These are phyloP conservation scores for Panaeolus cyanescens DNA, from an alignment of 768 basidiomycete species.

Conservation along the genomic window DNA sequence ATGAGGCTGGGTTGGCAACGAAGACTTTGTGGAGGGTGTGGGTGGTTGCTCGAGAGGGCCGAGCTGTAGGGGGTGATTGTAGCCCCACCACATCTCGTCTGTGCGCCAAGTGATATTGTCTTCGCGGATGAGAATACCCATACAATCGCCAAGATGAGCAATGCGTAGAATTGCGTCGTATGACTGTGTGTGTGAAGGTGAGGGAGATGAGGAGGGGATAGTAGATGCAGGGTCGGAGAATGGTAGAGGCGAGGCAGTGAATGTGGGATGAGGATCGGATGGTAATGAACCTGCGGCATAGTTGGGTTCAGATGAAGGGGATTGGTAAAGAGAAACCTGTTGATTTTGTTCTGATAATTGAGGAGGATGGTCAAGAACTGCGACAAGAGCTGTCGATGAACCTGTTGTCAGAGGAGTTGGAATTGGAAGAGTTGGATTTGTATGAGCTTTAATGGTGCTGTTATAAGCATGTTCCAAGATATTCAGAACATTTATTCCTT, in stretches of 20 bases:
- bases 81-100: constrained; percentile 91
- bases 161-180: constrained; percentile 71
- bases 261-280: neutral
- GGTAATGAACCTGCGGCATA: constrained; percentile 22
- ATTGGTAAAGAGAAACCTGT: constrained; percentile 12
- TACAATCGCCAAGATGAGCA: constrained; percentile 87
- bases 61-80: constrained; percentile 46
- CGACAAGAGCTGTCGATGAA: constrained; percentile 70
- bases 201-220: neutral
- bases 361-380: constrained; percentile 53
- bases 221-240: neutral
- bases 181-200: neutral
- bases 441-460: constrained; percentile 63
- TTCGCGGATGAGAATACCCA: constrained; percentile 82
- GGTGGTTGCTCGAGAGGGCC: constrained; percentile 30
- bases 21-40: constrained; percentile 19
- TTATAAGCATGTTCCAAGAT: constrained; percentile 74
- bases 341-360: constrained; percentile 4
- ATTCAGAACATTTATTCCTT: constrained; percentile 69
- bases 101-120: constrained; percentile 82
- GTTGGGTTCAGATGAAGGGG: constrained; percentile 17
- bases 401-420: constrained; percentile 47
- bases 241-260: neutral
- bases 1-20: constrained; percentile 33
- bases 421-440: constrained; percentile 30